Base-by-base conservation (phyloP, 2,329 filamentous ascomycete genomes). In the Fusarium musae region DNA sequence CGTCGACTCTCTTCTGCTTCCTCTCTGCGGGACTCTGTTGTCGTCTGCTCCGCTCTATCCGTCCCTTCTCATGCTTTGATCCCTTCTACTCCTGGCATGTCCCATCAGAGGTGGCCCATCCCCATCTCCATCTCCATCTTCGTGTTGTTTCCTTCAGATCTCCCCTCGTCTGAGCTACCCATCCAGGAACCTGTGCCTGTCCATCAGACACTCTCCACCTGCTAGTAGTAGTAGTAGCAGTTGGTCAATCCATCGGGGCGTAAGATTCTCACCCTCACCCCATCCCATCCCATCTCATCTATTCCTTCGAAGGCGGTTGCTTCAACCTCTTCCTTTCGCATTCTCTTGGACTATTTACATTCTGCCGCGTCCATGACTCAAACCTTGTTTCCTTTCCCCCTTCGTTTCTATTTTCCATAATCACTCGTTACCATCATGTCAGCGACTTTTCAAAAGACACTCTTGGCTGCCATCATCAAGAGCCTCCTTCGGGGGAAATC, bases 401-500 rank as follows among this genome's bases (percentile, higher is more conserved):
- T 60, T 64, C 53, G 69, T 59, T 60, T 59, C 61, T 69, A 37
- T 67, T 63, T 62, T 72, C 70, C 67, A 78, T 84, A 80, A 82
- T 81, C 85, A 76, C 82, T 89, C 85, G 82, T 84, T 85, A 84
- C 84, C 84, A 84, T 86, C 80, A 91, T 91, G 89, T 83, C 86
- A 5, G 34, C 50, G 79, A 85, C 84, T 57, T 82, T 91, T 75
- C 87, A 85, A 73, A 87, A 86, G 80, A 84, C 85, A 53, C 82
- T 91, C 76, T 76, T 88, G 69, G 84, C 87, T 72, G 88, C 87
- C 67, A 81, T 87, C 60, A 76, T 90, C 79, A 89, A 86, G 82
- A 89, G 87, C 75, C 83, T 91, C 62, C 82, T 90, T 56, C 85
- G 86, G 58, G 89, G 89, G 75, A 90, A 88, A 82, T 89, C 88